Evolutionary conservation across 2,329 filamentous ascomycete genomes (phyloP).

Genomic region (Gnomoniopsis sp.): DNA sequence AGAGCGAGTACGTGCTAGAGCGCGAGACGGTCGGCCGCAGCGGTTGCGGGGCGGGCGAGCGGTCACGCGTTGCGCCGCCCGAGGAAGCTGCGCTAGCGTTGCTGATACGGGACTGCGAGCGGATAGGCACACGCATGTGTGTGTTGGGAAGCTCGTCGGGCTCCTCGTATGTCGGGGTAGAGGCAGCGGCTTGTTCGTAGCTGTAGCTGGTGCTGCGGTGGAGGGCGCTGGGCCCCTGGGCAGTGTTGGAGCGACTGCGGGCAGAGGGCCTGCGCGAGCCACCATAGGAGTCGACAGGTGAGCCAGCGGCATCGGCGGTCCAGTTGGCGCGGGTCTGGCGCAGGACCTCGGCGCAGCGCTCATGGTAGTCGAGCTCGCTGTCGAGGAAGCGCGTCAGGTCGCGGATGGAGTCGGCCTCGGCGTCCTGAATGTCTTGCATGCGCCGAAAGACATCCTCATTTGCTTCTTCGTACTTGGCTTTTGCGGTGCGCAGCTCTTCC

Average conservation of each 20-base stretch:
- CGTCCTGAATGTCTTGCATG: slow-evolving; percentile 96
- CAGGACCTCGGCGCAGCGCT: slow-evolving; percentile 83
- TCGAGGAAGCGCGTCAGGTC: slow-evolving; percentile 82
- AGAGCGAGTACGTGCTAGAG: slow-evolving; percentile 33
- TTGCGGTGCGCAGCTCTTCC: slow-evolving; percentile 85
- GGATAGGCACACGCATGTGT: slow-evolving; percentile 42
- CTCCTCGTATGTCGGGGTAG: slow-evolving; percentile 24
- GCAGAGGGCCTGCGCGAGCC: slow-evolving; percentile 24
- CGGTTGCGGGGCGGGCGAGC: slow-evolving; percentile 23
- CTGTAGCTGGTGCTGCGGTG: slow-evolving; percentile 34
- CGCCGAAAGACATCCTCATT: slow-evolving; percentile 86
- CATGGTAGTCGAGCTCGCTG: slow-evolving; percentile 85
- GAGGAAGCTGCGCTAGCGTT: slow-evolving; percentile 23
- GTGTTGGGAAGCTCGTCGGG: slow-evolving; percentile 31
- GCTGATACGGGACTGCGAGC: slow-evolving; percentile 31
- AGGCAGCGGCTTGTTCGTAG: slow-evolving; percentile 21
- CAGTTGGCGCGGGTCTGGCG: slow-evolving; percentile 49
- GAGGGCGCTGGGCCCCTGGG: slow-evolving; percentile 33
- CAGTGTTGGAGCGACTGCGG: slow-evolving; percentile 46
- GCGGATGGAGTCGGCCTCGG: slow-evolving; percentile 76
- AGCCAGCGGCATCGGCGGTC: slow-evolving; percentile 25
- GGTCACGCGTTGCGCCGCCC: slow-evolving; percentile 19
- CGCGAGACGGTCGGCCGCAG: slow-evolving; percentile 35
- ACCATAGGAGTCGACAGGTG: slow-evolving; percentile 12
- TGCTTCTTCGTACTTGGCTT: slow-evolving; percentile 94